Evolutionary conservation across 2,329 filamentous ascomycete species (phyloP).

Genomic region (Arthrobotrys musiformis): DNA sequence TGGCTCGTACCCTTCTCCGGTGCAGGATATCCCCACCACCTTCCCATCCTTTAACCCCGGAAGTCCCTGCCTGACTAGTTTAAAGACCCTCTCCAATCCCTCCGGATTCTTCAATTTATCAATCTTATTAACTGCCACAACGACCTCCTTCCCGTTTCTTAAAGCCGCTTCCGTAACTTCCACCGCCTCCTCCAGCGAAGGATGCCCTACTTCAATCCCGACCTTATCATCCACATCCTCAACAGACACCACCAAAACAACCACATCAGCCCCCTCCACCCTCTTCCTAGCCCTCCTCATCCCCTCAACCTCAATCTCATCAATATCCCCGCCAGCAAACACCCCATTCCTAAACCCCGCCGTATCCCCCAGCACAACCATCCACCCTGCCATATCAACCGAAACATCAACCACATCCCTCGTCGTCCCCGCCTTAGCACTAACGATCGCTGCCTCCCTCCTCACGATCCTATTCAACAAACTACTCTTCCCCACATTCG

Average conservation of each 20-base stretch:
- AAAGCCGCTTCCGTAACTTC: conserved; percentile 66
- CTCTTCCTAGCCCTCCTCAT: conserved; percentile 85
- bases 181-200: conserved; percentile 57
- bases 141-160: conserved; percentile 66
- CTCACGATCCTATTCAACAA: conserved; percentile 90
- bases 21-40: conserved; percentile 50
- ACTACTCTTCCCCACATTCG: conserved; percentile 95
- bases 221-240: conserved; percentile 66
- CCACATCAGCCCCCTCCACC: conserved; percentile 83
- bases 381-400: conserved; percentile 87
- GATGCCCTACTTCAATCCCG: conserved; percentile 45
- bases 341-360: conserved; percentile 75
- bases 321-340: conserved; percentile 68
- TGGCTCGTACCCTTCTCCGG: conserved; percentile 27
- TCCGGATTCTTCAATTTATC: conserved; percentile 63
- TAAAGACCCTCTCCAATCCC: background rate
- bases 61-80: background rate
- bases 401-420: conserved; percentile 92
- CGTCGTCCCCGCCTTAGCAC: conserved; percentile 90
- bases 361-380: conserved; percentile 94
- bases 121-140: conserved; percentile 73
- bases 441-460: conserved; percentile 93
- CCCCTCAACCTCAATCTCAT: conserved; percentile 85
- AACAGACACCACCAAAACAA: conserved; percentile 82
- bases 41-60: conserved; percentile 18